A percentile compares a stretch with the other conserved stretches of the same genome.
Conservation (phyloP, 2,329 filamentous ascomycete species). For the Colletotrichum sp. region DNA sequence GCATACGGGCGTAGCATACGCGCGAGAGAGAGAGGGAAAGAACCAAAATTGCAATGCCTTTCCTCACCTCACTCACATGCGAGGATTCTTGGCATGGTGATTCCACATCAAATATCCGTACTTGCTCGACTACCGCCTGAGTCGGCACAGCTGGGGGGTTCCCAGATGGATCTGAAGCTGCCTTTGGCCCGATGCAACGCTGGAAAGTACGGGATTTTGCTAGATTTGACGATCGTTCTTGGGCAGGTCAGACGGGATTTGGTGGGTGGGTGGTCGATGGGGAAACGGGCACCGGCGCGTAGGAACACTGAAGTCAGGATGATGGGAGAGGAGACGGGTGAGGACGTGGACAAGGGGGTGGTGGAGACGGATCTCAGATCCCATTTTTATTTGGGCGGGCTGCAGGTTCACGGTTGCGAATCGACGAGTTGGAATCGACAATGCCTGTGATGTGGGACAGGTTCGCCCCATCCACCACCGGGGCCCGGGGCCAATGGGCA, state of each 20-base stretch:
- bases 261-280: background rate
- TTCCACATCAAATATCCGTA: slow-evolving; percentile 10
- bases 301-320: background rate
- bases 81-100: background rate
- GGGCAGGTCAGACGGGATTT: background rate
- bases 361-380: slow-evolving; percentile 11
- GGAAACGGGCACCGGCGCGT: background rate
- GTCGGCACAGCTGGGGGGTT: background rate
- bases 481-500: slow-evolving; percentile 9
- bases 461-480: background rate
- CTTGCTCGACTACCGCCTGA: background rate
- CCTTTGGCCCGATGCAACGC: background rate
- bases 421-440: background rate
- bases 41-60: background rate
- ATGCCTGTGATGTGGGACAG: background rate
- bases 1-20: background rate
- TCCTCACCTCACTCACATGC: background rate
- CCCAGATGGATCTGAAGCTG: background rate
- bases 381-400: background rate
- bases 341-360: background rate
- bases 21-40: background rate
- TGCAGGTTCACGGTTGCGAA: background rate
- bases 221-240: slow-evolving; percentile 6
- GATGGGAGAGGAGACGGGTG: background rate
- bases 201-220: background rate